phyloP scores from a whole-genome alignment of 106 monocot genomes.

The Dendrobium nobile region DNA sequence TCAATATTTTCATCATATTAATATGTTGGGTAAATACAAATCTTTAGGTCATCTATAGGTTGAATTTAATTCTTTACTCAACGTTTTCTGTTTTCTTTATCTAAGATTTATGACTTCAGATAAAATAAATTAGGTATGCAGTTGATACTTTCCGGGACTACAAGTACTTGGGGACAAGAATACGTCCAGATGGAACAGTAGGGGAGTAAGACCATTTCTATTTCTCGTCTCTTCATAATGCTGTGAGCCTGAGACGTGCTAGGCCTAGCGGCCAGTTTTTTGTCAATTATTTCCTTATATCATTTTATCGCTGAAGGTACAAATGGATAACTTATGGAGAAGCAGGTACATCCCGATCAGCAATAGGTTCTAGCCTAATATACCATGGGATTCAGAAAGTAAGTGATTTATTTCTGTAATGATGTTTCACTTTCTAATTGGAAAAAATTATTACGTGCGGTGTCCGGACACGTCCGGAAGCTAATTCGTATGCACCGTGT shows the following conservation, averaged over 20 bases:
- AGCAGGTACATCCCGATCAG: conserved; percentile 60
- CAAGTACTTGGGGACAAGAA: conserved; percentile 87
- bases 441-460: too few relatives aligned
- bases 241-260: neutral
- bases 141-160: conserved; percentile 65
- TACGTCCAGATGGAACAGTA: conserved; percentile 74
- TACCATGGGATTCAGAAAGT: conserved; percentile 78
- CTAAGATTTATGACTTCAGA: neutral
- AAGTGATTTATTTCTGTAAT: conserved; percentile 10
- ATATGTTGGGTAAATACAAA: too few relatives aligned
- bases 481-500: too few relatives aligned
- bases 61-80: neutral
- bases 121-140: conserved; percentile 45
- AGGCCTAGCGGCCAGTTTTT: neutral
- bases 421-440: neutral
- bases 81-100: neutral
- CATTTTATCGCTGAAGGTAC: conserved; percentile 42
- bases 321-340: conserved; percentile 99
- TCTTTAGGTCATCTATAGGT: neutral
- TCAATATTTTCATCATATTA: too few relatives aligned
- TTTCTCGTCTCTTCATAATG: neutral
- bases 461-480: too few relatives aligned
- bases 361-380: conserved; percentile 83
- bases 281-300: neutral
- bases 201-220: conserved; percentile 65